Evolutionary conservation across 208 protist species (phyloP).

Genomic region (Trypanosoma conorhini): DNA sequence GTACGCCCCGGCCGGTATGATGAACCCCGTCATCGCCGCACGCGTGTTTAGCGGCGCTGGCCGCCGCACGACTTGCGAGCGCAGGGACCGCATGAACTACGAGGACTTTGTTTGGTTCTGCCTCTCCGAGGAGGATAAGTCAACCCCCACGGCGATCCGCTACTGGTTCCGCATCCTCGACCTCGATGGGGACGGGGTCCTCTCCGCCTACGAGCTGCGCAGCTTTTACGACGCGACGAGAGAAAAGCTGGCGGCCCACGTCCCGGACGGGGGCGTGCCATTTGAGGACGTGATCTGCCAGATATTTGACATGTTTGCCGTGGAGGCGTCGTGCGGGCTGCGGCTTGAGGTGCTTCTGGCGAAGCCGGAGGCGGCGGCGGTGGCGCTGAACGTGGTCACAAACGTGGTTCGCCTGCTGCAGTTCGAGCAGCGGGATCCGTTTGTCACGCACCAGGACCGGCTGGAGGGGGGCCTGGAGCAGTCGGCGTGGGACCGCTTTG

Average conservation of each 20-base stretch:
- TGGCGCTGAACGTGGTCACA: slow-evolving; percentile 89
- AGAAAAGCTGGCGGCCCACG: slow-evolving; percentile 88
- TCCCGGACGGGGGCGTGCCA: slow-evolving; percentile 56
- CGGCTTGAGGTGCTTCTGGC: slow-evolving; percentile 78
- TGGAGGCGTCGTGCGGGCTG: slow-evolving; percentile 38
- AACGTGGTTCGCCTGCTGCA: slow-evolving; percentile 95
- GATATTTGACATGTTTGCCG: slow-evolving; percentile 94
- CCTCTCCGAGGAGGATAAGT: slow-evolving; percentile 97
- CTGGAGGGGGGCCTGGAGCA: slow-evolving; percentile 65
- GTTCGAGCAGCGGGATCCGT: slow-evolving; percentile 94
- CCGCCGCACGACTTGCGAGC: slow-evolving; percentile 50
- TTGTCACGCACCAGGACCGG: slow-evolving; percentile 73
- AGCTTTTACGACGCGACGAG: slow-evolving; percentile 93
- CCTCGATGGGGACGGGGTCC: slow-evolving; percentile 93
- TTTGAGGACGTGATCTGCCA: slow-evolving; percentile 94
- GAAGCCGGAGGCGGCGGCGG: slow-evolving; percentile 90
- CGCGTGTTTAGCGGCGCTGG: slow-evolving; percentile 80
- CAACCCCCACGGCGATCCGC: slow-evolving; percentile 80
- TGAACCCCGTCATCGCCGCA: slow-evolving; percentile 68
- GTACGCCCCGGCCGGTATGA: slow-evolving; percentile 83
- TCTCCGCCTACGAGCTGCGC: slow-evolving; percentile 94
- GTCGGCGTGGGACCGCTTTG: slow-evolving; percentile 95
- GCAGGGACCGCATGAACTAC: slow-evolving; percentile 82
- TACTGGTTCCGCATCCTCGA: slow-evolving; percentile 97
- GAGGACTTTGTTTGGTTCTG: slow-evolving; percentile 97